phyloP scores from a whole-genome alignment of 2,329 filamentous ascomycete species.

The Phyllosticta citriasiana region DNA sequence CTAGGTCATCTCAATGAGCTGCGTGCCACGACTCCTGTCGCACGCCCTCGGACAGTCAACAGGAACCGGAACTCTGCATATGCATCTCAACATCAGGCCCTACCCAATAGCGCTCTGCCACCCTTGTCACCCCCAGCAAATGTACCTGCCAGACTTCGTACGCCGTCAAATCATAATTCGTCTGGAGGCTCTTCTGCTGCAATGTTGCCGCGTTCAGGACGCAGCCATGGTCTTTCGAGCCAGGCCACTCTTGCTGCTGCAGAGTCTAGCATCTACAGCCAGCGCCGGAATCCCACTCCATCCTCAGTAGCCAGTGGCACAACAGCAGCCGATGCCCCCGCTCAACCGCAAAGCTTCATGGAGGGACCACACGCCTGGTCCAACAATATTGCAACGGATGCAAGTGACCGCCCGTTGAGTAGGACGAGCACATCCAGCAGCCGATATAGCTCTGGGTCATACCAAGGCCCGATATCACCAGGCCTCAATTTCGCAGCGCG shows the following conservation, averaged over 20 bases:
- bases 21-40: slow-evolving; percentile 28
- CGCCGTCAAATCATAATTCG: slow-evolving; percentile 22
- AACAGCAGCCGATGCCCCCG: neutral
- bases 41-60: slow-evolving; percentile 29
- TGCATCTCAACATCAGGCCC: slow-evolving; percentile 24
- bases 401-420: neutral
- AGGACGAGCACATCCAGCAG: slow-evolving; percentile 1
- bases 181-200: slow-evolving; percentile 11
- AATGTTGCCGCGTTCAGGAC: slow-evolving; percentile 9
- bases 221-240: slow-evolving; percentile 25
- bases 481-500: slow-evolving; percentile 25
- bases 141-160: slow-evolving; percentile 21
- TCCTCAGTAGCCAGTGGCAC: neutral
- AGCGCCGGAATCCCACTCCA: neutral
- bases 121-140: slow-evolving; percentile 15
- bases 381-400: neutral
- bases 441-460: slow-evolving; percentile 2
- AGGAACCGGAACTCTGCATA: slow-evolving; percentile 20
- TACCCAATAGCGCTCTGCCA: slow-evolving; percentile 14
- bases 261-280: neutral
- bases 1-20: slow-evolving; percentile 25
- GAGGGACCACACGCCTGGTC: neutral
- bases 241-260: slow-evolving; percentile 14
- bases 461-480: slow-evolving; percentile 8
- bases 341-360: neutral